Base-by-base conservation (phyloP, 1,284 basidiomycete species). In the Grifola frondosa region DNA sequence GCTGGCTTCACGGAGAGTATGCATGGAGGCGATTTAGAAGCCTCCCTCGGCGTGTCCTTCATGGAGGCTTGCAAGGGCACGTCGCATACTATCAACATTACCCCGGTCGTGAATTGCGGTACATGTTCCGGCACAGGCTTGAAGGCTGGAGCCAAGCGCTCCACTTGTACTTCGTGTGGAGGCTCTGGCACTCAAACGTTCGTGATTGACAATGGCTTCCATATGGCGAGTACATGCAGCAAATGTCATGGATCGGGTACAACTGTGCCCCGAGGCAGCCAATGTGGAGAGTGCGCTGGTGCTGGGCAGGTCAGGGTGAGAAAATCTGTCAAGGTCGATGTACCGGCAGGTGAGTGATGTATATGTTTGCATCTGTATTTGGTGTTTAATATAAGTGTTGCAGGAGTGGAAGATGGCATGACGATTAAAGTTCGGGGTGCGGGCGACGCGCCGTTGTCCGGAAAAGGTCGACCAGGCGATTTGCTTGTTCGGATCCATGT, bases 321-420 rank as follows among this genome's bases (percentile, higher is more conserved):
- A 59, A 90, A 88, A 62, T 73, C 81, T 12, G 80, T 97, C 19
- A 78, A 88, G 39, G 84, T 99, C 41, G 81, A 91, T 50, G 85
- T 99, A 45, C 91, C 93, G 41, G 77, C 89, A 38, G 92, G 92
- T 81, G 50, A 59, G 84, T 69, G 38, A 30, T 13, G 20, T 23
- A 40, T 28, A 38, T 30, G 33, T 19, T 38, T 53, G 46, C 30
- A 22, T 37, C 17, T 13, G 20, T 47, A 36, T 36, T 26, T 37
- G 40, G 45, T 55, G 33, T 40, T 51, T 46, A 38, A 49, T 45
- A 33, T 30, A 15, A 30, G 20, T 39, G 24, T 53, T 38, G 22
- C 56, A 85, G 93, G 94, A 44, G 88, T 98, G 40, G 97, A 99
- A 66, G 94, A 99, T 64, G 97, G 97, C 21, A 97, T 96, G 90